Base-by-base conservation (phyloP, 108 stramenopile genomes). In the Discostella pseudostelligera region DNA sequence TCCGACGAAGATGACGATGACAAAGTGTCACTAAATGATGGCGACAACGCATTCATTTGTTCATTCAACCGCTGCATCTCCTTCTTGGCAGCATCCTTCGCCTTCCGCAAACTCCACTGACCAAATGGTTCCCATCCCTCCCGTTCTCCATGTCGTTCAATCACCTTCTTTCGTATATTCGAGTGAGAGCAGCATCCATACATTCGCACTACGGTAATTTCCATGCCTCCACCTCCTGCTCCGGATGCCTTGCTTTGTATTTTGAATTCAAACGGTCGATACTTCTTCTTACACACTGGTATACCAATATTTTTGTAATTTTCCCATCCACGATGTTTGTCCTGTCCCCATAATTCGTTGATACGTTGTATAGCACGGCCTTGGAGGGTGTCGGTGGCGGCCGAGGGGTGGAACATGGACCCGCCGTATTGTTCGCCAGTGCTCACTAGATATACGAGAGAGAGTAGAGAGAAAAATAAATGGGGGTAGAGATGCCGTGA, bases 261-360 rank as follows among this genome's bases (percentile, higher is more conserved):
- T 32, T 64, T 40, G 58, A 93, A 90, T 24, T 72, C 59, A 74
- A 93, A 93, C 14, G 92, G 92, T 8, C 81, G 67, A 61, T 94
- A 94, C 65, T 94, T 94, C 62, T 94, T 94, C 68, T 94, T 94
- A 61, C 92, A 94, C 8, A 94, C 92, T 12, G 89, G 83, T 39
- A 90, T 83, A 21, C 89, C 92, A 59, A 94, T 86, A 2, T 77
- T 83, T 72, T 89, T 86, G 22, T 83, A 68, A 42, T 85, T 84
- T 13, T 62, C 64, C 83, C 81, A 82, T 19, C 63, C 62, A 45
- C 71, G 39, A 43, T 40, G 40, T 56, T 79, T 72, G 8, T 59
- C 43, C 37, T 79, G 78, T 9, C 88, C 88, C 92, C 92, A 94
- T 57, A 65, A 49, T 26, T 84, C 78, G 74, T 94, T 94, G 59